phyloP scores from a whole-genome alignment of 257 asterid genomes.

The Solanum pimpinellifolium region DNA sequence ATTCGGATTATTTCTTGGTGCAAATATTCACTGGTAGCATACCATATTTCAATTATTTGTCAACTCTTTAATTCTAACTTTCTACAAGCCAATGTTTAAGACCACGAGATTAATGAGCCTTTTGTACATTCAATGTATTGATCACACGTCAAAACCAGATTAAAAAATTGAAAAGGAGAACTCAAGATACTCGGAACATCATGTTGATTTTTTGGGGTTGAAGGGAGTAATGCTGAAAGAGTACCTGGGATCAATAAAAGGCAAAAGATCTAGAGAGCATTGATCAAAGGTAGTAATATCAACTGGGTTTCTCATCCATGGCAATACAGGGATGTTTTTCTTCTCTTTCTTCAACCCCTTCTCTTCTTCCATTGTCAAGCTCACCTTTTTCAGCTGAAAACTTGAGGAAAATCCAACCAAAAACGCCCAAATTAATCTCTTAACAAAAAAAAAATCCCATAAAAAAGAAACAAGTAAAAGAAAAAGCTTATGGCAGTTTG shows the following conservation, averaged over 20 bases:
- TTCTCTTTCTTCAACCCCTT: conserved; percentile 17
- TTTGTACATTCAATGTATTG: not conserved
- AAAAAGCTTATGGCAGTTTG: not conserved
- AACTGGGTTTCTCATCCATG: conserved; percentile 89
- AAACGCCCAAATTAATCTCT: not conserved
- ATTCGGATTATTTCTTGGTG: not conserved
- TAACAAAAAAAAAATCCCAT: too few relatives aligned
- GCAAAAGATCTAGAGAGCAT: conserved; percentile 36
- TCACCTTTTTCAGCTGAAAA: not conserved
- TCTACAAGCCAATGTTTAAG: not conserved
- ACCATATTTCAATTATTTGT: not conserved
- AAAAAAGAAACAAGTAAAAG: not conserved
- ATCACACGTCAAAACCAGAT: not conserved
- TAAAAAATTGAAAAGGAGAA: not conserved
- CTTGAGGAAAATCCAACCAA: not conserved
- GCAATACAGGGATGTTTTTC: conserved; percentile 39
- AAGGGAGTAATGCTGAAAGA: not conserved
- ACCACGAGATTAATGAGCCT: not conserved
- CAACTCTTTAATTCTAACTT: not conserved
- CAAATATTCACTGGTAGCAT: not conserved
- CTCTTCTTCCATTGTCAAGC: conserved; percentile 7
- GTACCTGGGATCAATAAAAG: conserved; percentile 67
- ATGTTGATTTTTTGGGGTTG: not conserved
- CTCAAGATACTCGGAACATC: not conserved
- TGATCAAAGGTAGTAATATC: conserved; percentile 34